These are phyloP conservation scores for Silene coronaria DNA, from an alignment of 179 eudicot genomes.

Conservation along the genomic window DNA sequence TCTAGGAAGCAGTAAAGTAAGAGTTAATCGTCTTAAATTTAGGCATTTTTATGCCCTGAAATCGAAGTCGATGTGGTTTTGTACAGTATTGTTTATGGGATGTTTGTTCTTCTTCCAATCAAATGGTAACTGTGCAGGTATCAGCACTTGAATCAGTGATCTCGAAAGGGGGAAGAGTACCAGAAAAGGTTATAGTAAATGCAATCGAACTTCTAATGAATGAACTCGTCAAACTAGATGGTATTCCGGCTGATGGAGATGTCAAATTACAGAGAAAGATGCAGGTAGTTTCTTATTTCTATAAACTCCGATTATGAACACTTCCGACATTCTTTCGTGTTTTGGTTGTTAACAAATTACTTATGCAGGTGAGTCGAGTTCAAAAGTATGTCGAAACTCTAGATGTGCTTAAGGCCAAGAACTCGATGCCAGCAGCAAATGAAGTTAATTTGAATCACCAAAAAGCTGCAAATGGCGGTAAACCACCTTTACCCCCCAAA, in stretches of 20 bases:
- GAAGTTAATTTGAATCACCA: slow-evolving; percentile 24
- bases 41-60: neutral
- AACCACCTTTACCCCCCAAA: slow-evolving; percentile 31
- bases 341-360: neutral
- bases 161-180: slow-evolving; percentile 64
- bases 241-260: slow-evolving; percentile 72
- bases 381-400: slow-evolving; percentile 72
- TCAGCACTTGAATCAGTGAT: slow-evolving; percentile 66
- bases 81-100: neutral
- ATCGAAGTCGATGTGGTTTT: neutral
- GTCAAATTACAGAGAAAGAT: slow-evolving; percentile 80
- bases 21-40: neutral
- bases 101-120: neutral
- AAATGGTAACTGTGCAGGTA: slow-evolving; percentile 37
- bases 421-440: slow-evolving; percentile 35
- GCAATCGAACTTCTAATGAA: slow-evolving; percentile 67
- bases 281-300: slow-evolving; percentile 48
- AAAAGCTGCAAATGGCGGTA: slow-evolving; percentile 18
- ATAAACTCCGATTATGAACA: neutral
- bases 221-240: slow-evolving; percentile 74
- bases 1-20: too few relatives aligned
- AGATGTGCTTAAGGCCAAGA: slow-evolving; percentile 58
- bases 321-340: too few relatives aligned
- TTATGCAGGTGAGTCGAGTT: slow-evolving; percentile 56
- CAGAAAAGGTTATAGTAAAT: slow-evolving; percentile 53